Base-by-base conservation (phyloP, 768 basidiomycete species). In the Gyrodon lividus region DNA sequence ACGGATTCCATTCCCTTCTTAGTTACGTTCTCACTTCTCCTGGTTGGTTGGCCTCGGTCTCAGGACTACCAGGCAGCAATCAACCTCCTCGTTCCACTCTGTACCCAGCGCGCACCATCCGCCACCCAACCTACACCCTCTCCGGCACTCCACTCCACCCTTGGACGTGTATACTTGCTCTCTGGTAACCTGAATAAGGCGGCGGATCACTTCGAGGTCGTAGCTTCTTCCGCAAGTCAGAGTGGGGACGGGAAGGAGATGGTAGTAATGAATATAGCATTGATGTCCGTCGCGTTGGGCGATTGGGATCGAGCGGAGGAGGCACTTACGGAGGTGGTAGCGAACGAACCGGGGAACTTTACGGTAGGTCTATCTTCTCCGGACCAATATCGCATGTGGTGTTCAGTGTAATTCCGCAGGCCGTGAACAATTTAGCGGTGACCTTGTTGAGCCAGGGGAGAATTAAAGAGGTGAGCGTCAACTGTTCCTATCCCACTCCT, bases 371-470 rank as follows among this genome's bases (percentile, higher is more conserved):
- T n/a, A 14, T 41, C 30, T 22, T 14, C 14, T 24, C 23, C 35
- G 30, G 20, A n/a, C 33, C 13, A 14, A 38, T 30, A 14, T 26
- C 23, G 33, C 24, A 20, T 46, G 44, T 49, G 24, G 48, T 23
- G 35, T 33, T 33, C 41, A 39, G 24, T 41, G 13, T 38, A 13
- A 46, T 17, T 28, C 3, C 44, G 2, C 40, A 85, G 85, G 88
- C 89, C 34, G 77, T 84, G 31, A 93, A 92, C 65, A 87, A 92
- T 60, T 71, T 91, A 2, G 79, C 86, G 0, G 90, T 92, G 28
- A 77, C 83, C 8, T 67, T 87, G 38, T 69, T 92, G 41, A 80
- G 79, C 51, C 84, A 86, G 58, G 90, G 91, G 5, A 81, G 78
- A 53, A 56, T 92, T 34, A 83, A 81, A 60, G 85, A 92, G 78